These are phyloP conservation scores for Phytomonas sp. DNA, from an alignment of 208 protist genomes.

Conservation along the genomic window DNA sequence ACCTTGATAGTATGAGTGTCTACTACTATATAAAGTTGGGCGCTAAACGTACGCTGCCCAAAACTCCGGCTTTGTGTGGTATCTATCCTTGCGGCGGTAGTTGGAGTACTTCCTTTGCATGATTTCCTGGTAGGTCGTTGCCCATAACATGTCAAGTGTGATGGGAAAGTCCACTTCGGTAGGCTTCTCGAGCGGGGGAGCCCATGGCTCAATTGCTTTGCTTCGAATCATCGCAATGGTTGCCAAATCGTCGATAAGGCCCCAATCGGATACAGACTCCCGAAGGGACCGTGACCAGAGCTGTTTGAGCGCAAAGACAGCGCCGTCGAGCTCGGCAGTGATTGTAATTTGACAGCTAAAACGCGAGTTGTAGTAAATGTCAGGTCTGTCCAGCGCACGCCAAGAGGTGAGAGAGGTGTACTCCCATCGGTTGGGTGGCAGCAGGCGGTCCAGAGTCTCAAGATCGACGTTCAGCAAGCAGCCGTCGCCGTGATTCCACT, in stretches of 20 bases:
- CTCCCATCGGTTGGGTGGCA: constrained; percentile 83
- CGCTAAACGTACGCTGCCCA: constrained; percentile 79
- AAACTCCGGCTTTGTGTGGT: constrained; percentile 69
- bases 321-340: constrained; percentile 79
- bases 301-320: constrained; percentile 82
- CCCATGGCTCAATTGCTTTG: constrained; percentile 86
- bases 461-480: constrained; percentile 89
- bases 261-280: constrained; percentile 76
- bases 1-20: too few relatives aligned
- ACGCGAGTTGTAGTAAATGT: constrained; percentile 83
- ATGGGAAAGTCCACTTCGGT: constrained; percentile 81
- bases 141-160: constrained; percentile 87
- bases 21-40: not conserved
- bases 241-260: constrained; percentile 61
- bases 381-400: constrained; percentile 66
- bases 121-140: constrained; percentile 82
- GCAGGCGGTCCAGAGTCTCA: constrained; percentile 76
- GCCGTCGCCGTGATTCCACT: constrained; percentile 86
- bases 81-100: constrained; percentile 77
- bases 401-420: constrained; percentile 78
- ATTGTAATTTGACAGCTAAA: constrained; percentile 87
- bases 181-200: constrained; percentile 82
- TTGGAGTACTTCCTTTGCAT: constrained; percentile 75
- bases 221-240: constrained; percentile 55
- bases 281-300: constrained; percentile 70